Base-by-base conservation (phyloP, 345 rosid genomes). In the Cardamine resedifolia region DNA sequence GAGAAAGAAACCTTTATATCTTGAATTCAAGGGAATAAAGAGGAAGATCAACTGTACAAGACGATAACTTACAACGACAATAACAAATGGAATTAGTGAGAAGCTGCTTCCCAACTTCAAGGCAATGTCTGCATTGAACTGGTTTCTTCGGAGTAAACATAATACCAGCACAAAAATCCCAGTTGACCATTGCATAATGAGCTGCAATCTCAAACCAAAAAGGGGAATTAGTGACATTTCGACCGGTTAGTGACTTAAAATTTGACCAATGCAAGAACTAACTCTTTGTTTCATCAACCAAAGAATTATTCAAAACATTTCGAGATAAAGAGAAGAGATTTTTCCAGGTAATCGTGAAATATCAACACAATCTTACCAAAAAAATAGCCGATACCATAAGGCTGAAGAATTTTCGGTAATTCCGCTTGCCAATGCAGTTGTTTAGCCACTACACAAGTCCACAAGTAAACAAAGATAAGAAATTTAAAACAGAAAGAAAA, bases 41-140 rank as follows among this genome's bases (percentile, higher is more conserved):
- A 26, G 5, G 7, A 66, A 72, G 4, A 26, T 53, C n/a, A 34
- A 16, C 3, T 39, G 18, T 11, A 63, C 10, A 4, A 61, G 63
- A 57, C 65, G 30, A 38, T n/a, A 44, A 82, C 94, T 80, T 82
- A 91, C 99, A 90, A 95, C 96, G 23, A 95, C 96, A 64, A 85
- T 88, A 69, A 90, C 88, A 79, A 87, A 91, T 27, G 99, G 96
- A 64, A 76, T 86, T 77, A 95, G 53, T 11, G 99, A 88, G 83
- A 95, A 95, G 83, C 99, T 95, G 86, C 98, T 95, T 68, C 99
- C 99, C 68, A 95, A 64, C 79, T 91, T 95, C 44, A 88, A 63
- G 81, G 98, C 64, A 66, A 95, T 85, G 71, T 95, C 96, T 24
- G 79, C 77, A 44, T 85, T 74, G 61, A 81, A 91, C 41, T 75